Conservation (phyloP, 192 early-diverging fungal species). For the Coemansia sp. region DNA sequence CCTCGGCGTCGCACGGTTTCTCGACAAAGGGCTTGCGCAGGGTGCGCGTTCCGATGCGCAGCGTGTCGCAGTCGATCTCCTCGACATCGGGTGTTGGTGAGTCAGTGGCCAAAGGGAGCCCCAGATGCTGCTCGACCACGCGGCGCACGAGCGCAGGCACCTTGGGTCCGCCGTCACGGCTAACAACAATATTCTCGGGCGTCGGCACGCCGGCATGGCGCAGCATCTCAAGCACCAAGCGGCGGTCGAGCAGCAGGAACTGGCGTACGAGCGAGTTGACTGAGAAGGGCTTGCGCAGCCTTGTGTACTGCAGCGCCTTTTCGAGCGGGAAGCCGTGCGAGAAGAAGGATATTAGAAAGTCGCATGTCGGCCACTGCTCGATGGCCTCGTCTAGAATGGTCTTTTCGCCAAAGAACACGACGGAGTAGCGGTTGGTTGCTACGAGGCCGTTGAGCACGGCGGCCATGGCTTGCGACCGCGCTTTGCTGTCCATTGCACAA, state of each 20-base stretch:
- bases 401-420: conserved; percentile 94
- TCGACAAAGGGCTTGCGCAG: conserved; percentile 96
- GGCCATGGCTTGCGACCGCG: conserved; percentile 94
- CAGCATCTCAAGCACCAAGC: conserved; percentile 81
- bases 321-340: conserved; percentile 88
- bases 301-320: conserved; percentile 89
- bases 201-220: conserved; percentile 78
- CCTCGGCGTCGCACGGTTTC: conserved; percentile 93
- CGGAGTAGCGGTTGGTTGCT: conserved; percentile 68
- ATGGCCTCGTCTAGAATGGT: conserved; percentile 92
- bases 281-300: conserved; percentile 78
- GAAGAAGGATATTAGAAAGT: conserved; percentile 97
- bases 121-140: conserved; percentile 56
- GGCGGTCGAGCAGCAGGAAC: conserved; percentile 82
- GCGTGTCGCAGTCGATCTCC: conserved; percentile 64
- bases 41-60: conserved; percentile 62
- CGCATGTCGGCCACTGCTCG: conserved; percentile 87
- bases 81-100: conserved; percentile 4
- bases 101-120: conserved; percentile 25
- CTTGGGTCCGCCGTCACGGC: conserved; percentile 64
- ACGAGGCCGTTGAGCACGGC: conserved; percentile 80
- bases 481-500: conserved; percentile 91
- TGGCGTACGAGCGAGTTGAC: conserved; percentile 92
- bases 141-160: conserved; percentile 55
- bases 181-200: conserved; percentile 71